A percentile compares a stretch with the other conserved stretches of the same genome.
Evolutionary conservation across 1,284 basidiomycete species (phyloP).

Genomic region (Tetrapyrgos nigripes): DNA sequence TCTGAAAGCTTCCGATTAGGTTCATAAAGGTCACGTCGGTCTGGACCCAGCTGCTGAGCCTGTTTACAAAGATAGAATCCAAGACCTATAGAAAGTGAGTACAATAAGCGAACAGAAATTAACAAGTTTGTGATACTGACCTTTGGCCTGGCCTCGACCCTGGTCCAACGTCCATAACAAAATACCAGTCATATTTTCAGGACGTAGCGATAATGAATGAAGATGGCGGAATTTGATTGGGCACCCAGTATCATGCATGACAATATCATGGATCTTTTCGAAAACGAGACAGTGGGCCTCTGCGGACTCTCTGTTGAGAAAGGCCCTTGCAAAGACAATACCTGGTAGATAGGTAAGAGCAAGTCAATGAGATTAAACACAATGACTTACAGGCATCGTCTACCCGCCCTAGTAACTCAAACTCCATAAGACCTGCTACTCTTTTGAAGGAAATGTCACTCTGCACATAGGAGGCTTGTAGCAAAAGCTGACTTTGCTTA

Average conservation of each 20-base stretch:
- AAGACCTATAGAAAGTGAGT: too few species aligned
- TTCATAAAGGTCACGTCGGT: slow-evolving; percentile 7
- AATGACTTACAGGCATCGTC: too few species aligned
- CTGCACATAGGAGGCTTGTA: too few species aligned
- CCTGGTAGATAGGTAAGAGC: slow-evolving; percentile 4
- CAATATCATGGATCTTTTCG: not conserved
- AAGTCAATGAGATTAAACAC: not conserved
- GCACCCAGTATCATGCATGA: slow-evolving; percentile 6
- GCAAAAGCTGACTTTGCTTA: too few species aligned
- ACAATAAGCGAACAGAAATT: too few species aligned
- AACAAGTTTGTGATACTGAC: too few species aligned
- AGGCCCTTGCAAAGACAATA: slow-evolving; percentile 10
- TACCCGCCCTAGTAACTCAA: too few species aligned
- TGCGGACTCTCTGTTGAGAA: slow-evolving; percentile 7
- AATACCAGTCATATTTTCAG: not conserved
- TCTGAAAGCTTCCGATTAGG: not conserved
- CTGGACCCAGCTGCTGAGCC: too few species aligned
- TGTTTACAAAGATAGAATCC: too few species aligned
- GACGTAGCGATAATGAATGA: not conserved
- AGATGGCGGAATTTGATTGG: slow-evolving; percentile 2
- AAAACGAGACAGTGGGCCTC: slow-evolving; percentile 11
- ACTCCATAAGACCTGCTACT: too few species aligned
- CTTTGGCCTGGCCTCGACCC: too few species aligned
- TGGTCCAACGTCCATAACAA: not conserved
- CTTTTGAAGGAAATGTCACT: too few species aligned